These are phyloP conservation scores for Rachicladosporium sp. DNA, from an alignment of 2,329 filamentous ascomycete genomes.

Conservation along the genomic window DNA sequence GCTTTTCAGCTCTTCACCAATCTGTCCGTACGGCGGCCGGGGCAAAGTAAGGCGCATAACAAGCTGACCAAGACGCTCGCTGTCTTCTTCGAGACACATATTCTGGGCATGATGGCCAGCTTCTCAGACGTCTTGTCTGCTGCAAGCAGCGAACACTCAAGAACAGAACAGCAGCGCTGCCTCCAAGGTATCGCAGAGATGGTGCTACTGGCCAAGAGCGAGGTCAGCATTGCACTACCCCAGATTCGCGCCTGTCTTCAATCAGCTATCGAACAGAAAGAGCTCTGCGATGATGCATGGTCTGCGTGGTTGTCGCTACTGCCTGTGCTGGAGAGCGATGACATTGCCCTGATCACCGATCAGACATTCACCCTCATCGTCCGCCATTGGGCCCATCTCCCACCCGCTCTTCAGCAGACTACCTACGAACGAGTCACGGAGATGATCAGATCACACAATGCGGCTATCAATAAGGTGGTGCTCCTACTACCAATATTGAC, in stretches of 20 bases:
- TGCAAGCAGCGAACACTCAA: slow-evolving; percentile 9
- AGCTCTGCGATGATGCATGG: slow-evolving; percentile 68
- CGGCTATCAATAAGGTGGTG: slow-evolving; percentile 53
- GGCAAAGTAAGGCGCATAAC: slow-evolving; percentile 30
- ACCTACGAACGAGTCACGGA: slow-evolving; percentile 52
- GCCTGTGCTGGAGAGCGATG: slow-evolving; percentile 59
- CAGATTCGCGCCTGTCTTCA: slow-evolving; percentile 91
- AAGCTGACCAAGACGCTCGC: slow-evolving; percentile 49
- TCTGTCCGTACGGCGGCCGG: slow-evolving; percentile 38
- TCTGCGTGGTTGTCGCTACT: slow-evolving; percentile 75
- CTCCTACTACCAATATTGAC: slow-evolving; percentile 67
- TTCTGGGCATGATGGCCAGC: slow-evolving; percentile 74
- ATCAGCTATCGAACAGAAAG: slow-evolving; percentile 62
- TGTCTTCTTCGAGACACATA: slow-evolving; percentile 67
- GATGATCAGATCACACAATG: slow-evolving; percentile 51
- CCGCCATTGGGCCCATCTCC: slow-evolving; percentile 63
- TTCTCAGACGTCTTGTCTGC: slow-evolving; percentile 72
- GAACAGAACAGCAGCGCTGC: slow-evolving; percentile 58
- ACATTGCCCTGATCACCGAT: slow-evolving; percentile 68
- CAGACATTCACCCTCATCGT: slow-evolving; percentile 82
- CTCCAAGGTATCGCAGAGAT: slow-evolving; percentile 80
- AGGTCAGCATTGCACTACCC: slow-evolving; percentile 68
- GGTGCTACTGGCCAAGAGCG: slow-evolving; percentile 60
- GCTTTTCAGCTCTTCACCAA: slow-evolving; percentile 35
- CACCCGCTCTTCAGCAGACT: slow-evolving; percentile 44